phyloP scores from a whole-genome alignment of 257 asterid species.

The Solanum clarkiae region DNA sequence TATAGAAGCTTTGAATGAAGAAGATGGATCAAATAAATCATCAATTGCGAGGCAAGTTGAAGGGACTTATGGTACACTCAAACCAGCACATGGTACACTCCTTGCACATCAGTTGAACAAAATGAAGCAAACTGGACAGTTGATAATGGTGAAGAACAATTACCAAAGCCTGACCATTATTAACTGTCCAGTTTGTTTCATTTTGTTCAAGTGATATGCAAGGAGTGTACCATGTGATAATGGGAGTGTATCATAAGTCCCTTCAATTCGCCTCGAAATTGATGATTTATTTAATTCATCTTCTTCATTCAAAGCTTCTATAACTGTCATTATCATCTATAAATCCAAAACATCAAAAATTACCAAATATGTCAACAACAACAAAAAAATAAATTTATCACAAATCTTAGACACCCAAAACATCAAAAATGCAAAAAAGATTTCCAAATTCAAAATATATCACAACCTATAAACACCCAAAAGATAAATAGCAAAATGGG shows the following conservation, averaged over 20 bases:
- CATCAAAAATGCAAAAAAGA: too few relatives aligned
- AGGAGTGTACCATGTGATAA: constrained; percentile 52
- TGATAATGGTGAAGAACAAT: too few relatives aligned
- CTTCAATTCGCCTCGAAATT: constrained; percentile 53
- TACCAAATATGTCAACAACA: not conserved
- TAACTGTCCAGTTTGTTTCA: constrained; percentile 61
- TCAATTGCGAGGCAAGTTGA: too few relatives aligned
- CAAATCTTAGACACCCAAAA: too few relatives aligned
- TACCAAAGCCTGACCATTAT: too few relatives aligned
- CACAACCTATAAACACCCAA: not conserved
- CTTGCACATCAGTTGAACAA: too few relatives aligned
- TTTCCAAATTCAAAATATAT: not conserved
- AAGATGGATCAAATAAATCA: too few relatives aligned
- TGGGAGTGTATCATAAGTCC: constrained; percentile 43
- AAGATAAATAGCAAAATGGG: not conserved
- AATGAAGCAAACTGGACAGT: too few relatives aligned
- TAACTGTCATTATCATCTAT: constrained; percentile 62
- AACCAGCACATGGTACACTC: too few relatives aligned
- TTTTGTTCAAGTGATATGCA: constrained; percentile 54
- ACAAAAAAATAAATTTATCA: not conserved
- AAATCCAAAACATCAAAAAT: not conserved
- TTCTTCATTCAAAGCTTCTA: constrained; percentile 39
- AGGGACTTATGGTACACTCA: too few relatives aligned
- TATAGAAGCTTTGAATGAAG: too few relatives aligned
- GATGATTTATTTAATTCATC: constrained; percentile 53